A percentile compares a stretch with the other conserved stretches of the same genome.
phyloP scores from a whole-genome alignment of 1,284 basidiomycete species.

The Pseudozyma hubeiensis region DNA sequence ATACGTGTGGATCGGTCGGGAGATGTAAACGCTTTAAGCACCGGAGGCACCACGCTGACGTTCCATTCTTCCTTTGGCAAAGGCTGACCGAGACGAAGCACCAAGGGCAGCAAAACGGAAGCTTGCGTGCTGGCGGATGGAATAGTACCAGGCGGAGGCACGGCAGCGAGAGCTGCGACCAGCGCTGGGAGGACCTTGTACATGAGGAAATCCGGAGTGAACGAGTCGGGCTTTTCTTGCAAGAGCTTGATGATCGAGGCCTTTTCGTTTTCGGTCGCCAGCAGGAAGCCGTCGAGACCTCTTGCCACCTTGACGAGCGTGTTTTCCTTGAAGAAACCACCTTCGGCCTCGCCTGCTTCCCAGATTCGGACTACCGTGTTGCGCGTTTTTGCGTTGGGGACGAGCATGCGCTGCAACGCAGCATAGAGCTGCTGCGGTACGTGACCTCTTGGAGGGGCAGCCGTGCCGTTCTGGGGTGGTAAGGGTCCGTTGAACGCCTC shows the following conservation, averaged over 20 bases:
- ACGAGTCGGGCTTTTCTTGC: constrained; percentile 50
- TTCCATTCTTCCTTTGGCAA: constrained; percentile 57
- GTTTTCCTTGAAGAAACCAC: constrained; percentile 87
- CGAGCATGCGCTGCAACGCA: constrained; percentile 85
- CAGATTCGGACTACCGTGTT: constrained; percentile 73
- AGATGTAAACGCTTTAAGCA: constrained; percentile 59
- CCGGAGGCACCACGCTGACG: constrained; percentile 38
- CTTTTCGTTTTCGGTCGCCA: constrained; percentile 86
- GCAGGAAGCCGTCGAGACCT: constrained; percentile 86
- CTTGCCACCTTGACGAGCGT: constrained; percentile 85
- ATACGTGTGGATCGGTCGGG: constrained; percentile 89
- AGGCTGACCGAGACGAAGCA: constrained; percentile 55
- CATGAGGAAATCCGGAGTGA: constrained; percentile 88
- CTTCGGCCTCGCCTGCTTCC: constrained; percentile 64
- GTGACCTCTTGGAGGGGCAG: constrained; percentile 78
- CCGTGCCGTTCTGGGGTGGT: constrained; percentile 76
- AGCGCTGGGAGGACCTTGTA: constrained; percentile 89
- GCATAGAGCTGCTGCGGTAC: constrained; percentile 84
- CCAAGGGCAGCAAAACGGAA: constrained; percentile 59
- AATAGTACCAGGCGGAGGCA: constrained; percentile 44
- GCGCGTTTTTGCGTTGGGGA: constrained; percentile 84
- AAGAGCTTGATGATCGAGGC: constrained; percentile 70
- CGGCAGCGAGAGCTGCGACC: constrained; percentile 76
- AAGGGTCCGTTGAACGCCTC: constrained; percentile 61
- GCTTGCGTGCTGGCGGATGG: constrained; percentile 46